phyloP scores from a whole-genome alignment of 129 eudicot genomes.

The Ambrosia trifida region DNA sequence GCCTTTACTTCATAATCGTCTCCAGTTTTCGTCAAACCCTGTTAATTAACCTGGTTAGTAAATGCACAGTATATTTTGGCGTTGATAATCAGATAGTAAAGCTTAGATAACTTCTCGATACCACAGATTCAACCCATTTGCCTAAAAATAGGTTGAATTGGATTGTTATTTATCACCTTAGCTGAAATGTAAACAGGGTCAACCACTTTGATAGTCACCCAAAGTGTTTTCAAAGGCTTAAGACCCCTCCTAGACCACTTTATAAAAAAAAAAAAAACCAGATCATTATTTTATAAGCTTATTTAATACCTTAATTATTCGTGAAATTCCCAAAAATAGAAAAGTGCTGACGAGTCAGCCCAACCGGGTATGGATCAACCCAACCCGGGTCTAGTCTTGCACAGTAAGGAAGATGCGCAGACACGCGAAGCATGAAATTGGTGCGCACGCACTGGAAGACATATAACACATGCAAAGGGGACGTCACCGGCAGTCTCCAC shows the following conservation, averaged over 20 bases:
- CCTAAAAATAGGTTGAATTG: background rate
- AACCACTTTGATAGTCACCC: background rate
- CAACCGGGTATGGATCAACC: no score
- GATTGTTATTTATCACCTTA: background rate
- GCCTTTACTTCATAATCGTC: constrained; percentile 93
- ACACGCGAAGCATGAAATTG: no score
- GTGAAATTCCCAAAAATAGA: background rate
- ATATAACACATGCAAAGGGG: no score
- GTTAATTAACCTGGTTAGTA: constrained; percentile 20
- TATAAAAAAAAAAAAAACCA: background rate
- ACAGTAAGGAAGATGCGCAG: no score
- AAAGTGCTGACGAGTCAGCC: background rate
- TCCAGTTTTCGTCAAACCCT: constrained; percentile 98
- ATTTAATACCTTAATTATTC: background rate
- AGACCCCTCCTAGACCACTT: background rate
- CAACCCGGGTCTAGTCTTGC: no score
- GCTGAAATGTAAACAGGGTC: background rate
- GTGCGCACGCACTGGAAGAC: no score
- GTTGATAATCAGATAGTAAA: background rate
- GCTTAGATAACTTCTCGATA: background rate
- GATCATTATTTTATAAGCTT: background rate
- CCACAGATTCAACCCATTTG: background rate
- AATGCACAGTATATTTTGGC: background rate
- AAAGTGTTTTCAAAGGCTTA: constrained; percentile 1
- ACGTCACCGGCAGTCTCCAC: no score